A percentile compares a stretch with the other conserved stretches of the same genome.
phyloP scores from a whole-genome alignment of 1,284 basidiomycete genomes.

The Ganoderma leucocontextum region DNA sequence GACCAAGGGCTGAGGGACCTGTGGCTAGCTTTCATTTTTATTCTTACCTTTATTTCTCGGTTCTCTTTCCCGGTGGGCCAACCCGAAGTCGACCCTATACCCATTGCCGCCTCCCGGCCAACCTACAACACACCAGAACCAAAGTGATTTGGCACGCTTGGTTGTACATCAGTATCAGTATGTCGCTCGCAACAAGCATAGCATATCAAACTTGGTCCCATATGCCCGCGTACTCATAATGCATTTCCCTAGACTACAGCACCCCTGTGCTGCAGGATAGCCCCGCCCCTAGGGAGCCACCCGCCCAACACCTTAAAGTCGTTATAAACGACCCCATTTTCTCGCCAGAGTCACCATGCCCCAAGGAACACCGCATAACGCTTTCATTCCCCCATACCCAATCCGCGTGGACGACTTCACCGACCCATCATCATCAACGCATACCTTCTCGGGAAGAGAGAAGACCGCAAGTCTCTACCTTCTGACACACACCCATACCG shows the following conservation, averaged over 20 bases:
- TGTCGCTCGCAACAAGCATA: not conserved
- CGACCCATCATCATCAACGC: conserved; percentile 38
- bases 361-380: conserved; percentile 71
- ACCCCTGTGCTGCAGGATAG: conserved; percentile 6
- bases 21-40: not conserved
- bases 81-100: not conserved
- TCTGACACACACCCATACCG: conserved; percentile 86
- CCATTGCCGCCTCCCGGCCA: not conserved
- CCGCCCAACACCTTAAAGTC: not conserved
- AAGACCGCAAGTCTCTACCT: conserved; percentile 71
- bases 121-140: not conserved
- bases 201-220: no score
- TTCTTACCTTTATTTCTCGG: not conserved
- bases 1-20: not conserved
- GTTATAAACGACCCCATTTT: not conserved
- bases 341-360: conserved; percentile 57
- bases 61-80: not conserved
- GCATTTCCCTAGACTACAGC: not conserved
- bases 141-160: not conserved
- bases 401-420: conserved; percentile 86
- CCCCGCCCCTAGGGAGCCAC: not conserved
- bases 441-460: conserved; percentile 35
- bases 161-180: not conserved
- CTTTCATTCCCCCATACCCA: conserved; percentile 72
- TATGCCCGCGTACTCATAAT: not conserved